Percentiles rank a stretch among this genome's conserved stretches.
phyloP scores from a whole-genome alignment of 1,284 basidiomycete species.

The Austroboletus olivaceoglutinosus region DNA sequence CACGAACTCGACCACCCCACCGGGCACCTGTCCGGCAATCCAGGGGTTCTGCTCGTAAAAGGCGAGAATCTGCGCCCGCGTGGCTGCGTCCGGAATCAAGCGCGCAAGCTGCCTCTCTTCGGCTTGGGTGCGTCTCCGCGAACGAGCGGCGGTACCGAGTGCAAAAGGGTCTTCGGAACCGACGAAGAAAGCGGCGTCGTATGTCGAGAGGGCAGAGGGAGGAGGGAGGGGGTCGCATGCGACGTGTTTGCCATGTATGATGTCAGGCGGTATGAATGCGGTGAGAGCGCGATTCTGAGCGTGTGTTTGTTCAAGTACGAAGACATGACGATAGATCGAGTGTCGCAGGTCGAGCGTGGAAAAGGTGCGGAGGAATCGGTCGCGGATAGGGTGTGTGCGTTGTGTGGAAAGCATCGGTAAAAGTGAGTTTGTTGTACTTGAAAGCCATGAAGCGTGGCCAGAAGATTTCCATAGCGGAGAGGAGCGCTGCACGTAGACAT shows the following conservation, averaged over 20 bases:
- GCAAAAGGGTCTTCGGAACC: slow-evolving; percentile 55
- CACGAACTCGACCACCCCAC: slow-evolving; percentile 62
- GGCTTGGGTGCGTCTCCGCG: slow-evolving; percentile 43
- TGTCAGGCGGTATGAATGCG: slow-evolving; percentile 64
- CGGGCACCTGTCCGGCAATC: slow-evolving; percentile 59
- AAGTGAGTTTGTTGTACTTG: slow-evolving; percentile 47
- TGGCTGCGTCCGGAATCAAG: slow-evolving; percentile 54
- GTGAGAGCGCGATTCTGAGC: slow-evolving; percentile 48
- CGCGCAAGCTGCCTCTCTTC: slow-evolving; percentile 52
- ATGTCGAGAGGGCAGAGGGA: slow-evolving; percentile 51
- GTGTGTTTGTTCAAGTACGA: slow-evolving; percentile 65
- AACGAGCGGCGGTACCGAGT: slow-evolving; percentile 16
- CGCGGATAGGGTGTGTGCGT: slow-evolving; percentile 37
- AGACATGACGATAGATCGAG: slow-evolving; percentile 71
- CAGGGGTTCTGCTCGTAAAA: slow-evolving; percentile 16
- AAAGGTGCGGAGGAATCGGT: slow-evolving; percentile 47
- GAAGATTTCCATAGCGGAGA: slow-evolving; percentile 79
- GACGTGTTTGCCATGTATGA: slow-evolving; percentile 52
- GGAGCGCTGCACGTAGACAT: slow-evolving; percentile 81
- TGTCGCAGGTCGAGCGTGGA: slow-evolving; percentile 41
- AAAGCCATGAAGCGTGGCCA: slow-evolving; percentile 66
- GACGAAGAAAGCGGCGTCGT: slow-evolving; percentile 71
- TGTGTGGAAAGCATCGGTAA: slow-evolving; percentile 35
- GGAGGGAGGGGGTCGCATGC: slow-evolving; percentile 85
- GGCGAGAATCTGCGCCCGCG: slow-evolving; percentile 55